phyloP scores from a whole-genome alignment of 768 basidiomycete genomes.

The Suillus brevipes region DNA sequence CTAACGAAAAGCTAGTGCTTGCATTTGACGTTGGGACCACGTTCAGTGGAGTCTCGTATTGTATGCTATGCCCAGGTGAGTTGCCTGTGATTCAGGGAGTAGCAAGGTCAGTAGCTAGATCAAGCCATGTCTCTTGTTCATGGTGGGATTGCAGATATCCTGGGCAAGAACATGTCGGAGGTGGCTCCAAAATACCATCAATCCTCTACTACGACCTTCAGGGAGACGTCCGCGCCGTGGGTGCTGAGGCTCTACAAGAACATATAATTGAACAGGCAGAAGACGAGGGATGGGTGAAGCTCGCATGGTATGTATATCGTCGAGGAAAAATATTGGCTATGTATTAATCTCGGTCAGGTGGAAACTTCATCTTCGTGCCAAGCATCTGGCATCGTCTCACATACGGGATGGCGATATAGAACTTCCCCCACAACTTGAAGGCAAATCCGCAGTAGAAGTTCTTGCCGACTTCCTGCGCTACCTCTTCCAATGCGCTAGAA shows the following conservation, averaged over 20 bases:
- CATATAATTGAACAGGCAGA: conserved; percentile 39
- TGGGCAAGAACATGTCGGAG: conserved; percentile 43
- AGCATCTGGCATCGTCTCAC: conserved; percentile 22
- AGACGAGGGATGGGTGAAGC: conserved; percentile 37
- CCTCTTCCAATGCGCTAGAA: conserved; percentile 22
- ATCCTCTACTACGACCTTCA: conserved; percentile 46
- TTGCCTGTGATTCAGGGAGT: conserved; percentile 31
- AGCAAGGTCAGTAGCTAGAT: conserved; percentile 21
- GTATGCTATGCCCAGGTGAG: conserved; percentile 36
- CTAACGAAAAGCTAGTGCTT: conserved; percentile 40
- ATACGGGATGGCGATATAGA: conserved; percentile 22
- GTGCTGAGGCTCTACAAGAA: conserved; percentile 43
- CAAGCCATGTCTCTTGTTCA: neutral
- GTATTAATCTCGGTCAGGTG: conserved; percentile 21
- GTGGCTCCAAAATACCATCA: conserved; percentile 50
- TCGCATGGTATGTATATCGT: conserved; percentile 37
- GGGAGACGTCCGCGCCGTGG: conserved; percentile 41
- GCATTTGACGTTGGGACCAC: conserved; percentile 47
- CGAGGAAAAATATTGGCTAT: neutral
- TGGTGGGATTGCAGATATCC: conserved; percentile 38
- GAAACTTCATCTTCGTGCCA: conserved; percentile 38
- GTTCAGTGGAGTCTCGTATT: conserved; percentile 40
- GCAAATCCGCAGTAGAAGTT: conserved; percentile 20
- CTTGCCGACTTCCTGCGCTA: conserved; percentile 30
- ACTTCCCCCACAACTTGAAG: conserved; percentile 25